Evolutionary conservation across 192 early-diverging fungal species (phyloP).

Genomic region (Coemansia sp.): DNA sequence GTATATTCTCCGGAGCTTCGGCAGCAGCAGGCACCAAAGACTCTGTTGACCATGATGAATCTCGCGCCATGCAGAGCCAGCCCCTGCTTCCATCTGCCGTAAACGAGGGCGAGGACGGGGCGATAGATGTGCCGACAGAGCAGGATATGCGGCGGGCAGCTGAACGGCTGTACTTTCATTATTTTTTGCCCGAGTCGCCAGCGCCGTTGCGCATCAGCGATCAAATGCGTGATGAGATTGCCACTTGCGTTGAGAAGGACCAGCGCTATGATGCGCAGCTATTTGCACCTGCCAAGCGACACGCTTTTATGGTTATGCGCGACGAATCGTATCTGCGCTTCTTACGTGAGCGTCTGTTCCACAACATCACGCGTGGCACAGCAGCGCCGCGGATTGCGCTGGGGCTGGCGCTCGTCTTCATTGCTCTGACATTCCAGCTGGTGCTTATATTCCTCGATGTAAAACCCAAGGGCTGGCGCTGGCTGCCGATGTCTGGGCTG

Average conservation of each 20-base stretch:
- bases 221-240: slow-evolving; percentile 44
- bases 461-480: slow-evolving; percentile 52
- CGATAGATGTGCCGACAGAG: slow-evolving; percentile 16
- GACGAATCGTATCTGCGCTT: slow-evolving; percentile 52
- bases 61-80: slow-evolving; percentile 12
- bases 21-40: neutral
- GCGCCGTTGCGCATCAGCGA: slow-evolving; percentile 29
- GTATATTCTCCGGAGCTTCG: slow-evolving; percentile 41
- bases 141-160: slow-evolving; percentile 42
- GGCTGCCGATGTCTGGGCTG: slow-evolving; percentile 46
- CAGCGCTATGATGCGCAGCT: slow-evolving; percentile 36
- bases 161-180: slow-evolving; percentile 47
- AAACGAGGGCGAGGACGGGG: slow-evolving; percentile 13
- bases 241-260: slow-evolving; percentile 37
- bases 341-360: slow-evolving; percentile 43
- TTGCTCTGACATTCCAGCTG: slow-evolving; percentile 43
- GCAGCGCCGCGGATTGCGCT: slow-evolving; percentile 48
- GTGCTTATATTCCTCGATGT: slow-evolving; percentile 49
- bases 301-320: slow-evolving; percentile 51
- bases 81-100: slow-evolving; percentile 22
- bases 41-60: neutral
- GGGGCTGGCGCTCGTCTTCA: slow-evolving; percentile 44
- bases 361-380: slow-evolving; percentile 49
- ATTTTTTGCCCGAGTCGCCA: slow-evolving; percentile 37
- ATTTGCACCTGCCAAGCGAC: slow-evolving; percentile 49